Percentiles rank a stretch among this genome's conserved stretches.
phyloP scores from a whole-genome alignment of 495 filamentous ascomycete genomes.

The Hypoxylon trugodes region DNA sequence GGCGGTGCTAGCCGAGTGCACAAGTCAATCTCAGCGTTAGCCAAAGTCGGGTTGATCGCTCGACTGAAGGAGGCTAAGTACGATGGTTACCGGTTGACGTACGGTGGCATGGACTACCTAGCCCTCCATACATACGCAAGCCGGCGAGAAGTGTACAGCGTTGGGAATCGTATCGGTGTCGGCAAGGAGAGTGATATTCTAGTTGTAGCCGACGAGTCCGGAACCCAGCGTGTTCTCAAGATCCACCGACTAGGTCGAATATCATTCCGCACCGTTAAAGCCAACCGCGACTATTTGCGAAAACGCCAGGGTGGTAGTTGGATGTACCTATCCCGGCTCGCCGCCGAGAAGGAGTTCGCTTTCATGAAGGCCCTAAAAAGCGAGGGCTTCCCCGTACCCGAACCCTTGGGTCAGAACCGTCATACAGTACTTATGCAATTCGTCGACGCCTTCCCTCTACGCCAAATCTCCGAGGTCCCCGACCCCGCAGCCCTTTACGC shows the following conservation, averaged over 20 bases:
- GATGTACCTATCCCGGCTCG: constrained; percentile 96
- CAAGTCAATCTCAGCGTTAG: constrained; percentile 84
- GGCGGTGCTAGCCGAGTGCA: constrained; percentile 82
- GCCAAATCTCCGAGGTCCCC: constrained; percentile 81
- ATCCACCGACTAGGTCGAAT: constrained; percentile 95
- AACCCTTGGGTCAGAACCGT: constrained; percentile 83
- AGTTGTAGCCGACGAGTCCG: constrained; percentile 77
- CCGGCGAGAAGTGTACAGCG: constrained; percentile 80
- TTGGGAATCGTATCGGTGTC: constrained; percentile 93
- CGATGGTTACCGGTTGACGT: constrained; percentile 96
- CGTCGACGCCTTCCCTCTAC: constrained; percentile 86
- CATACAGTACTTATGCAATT: constrained; percentile 96
- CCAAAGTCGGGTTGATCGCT: constrained; percentile 91
- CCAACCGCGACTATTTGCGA: constrained; percentile 93
- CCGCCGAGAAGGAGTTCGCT: constrained; percentile 89
- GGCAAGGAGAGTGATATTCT: constrained; percentile 98
- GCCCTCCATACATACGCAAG: constrained; percentile 88
- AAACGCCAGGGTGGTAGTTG: constrained; percentile 79
- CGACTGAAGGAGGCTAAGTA: constrained; percentile 96
- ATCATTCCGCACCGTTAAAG: constrained; percentile 94
- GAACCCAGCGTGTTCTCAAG: constrained; percentile 79
- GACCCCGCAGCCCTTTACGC: constrained; percentile 84
- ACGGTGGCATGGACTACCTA: constrained; percentile 96
- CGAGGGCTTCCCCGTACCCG: constrained; percentile 88
- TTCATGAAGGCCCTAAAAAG: constrained; percentile 88